Evolutionary conservation across 306 rosid species (phyloP), one percentile per base, ranked within the genome.

Genomic region (Prunus dulcis): DNA sequence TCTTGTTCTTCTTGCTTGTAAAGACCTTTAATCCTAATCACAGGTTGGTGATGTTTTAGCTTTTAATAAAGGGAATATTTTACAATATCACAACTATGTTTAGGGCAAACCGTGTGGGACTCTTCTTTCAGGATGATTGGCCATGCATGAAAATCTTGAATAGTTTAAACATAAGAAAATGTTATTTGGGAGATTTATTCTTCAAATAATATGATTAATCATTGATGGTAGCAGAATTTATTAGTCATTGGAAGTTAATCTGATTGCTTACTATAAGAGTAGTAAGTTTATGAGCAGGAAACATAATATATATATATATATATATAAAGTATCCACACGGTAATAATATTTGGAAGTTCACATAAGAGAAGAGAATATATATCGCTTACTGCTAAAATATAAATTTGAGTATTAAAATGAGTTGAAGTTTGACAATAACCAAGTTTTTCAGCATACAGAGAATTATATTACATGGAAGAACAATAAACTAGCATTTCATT

Each of bases 41-140:
- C 60, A 61, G 46, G 19, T 27, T 73, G 77, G 57, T 46, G 77
- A 61, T 45, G 77, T 65, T 46, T 61, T 46, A 61, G 27, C 77
- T 27, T 46, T 61, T 73, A 47, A 73, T 61, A 11, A 28, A 46
- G 12, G 30, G 34, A 27, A 38, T 49, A 17, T 25, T 17, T 4
- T 53, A 30, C 6, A 30, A 32, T 2, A 72, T 56, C 66, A 20
- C 76, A 55, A 8, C 66, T 30, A 20, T 41, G 41, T 13, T 38
- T 28, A 73, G 53, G 45, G 12, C 30, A 43, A 43, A 73, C 68
- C 68, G 57, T 73, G 76, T 73, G 76, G 76, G 67, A 73, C 76
- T 57, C 52, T 41, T 72, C 50, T 32, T 20, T 38, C 12, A 45
- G 65, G 76, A 72, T 34, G 38, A 71, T 38, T 20, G n/a, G 76